phyloP scores from a whole-genome alignment of 1,284 basidiomycete species.

The Neolentinus lepideus region DNA sequence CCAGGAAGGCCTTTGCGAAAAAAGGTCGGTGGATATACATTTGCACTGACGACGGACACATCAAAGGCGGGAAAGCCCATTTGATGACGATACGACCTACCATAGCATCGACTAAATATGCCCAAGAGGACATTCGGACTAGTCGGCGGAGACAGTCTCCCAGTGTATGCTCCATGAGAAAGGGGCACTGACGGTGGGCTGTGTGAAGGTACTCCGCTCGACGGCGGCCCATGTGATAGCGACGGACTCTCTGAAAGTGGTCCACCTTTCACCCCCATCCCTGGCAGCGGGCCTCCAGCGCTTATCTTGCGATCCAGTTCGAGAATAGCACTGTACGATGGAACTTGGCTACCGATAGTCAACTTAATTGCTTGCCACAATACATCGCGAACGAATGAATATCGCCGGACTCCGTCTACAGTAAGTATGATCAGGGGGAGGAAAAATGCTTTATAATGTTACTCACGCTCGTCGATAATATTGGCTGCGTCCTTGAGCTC shows the following conservation, averaged over 20 bases:
- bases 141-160: no score
- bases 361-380: constrained; percentile 40
- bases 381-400: constrained; percentile 44
- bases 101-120: not conserved
- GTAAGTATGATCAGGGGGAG: not conserved
- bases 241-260: not conserved
- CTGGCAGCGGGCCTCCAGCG: not conserved
- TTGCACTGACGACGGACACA: no score
- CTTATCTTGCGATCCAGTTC: constrained; percentile 45
- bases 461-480: constrained; percentile 4
- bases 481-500: constrained; percentile 3
- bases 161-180: no score
- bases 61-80: no score
- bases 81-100: not conserved
- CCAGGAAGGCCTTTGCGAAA: not conserved
- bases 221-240: not conserved
- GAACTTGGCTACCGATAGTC: constrained; percentile 47
- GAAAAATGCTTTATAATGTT: not conserved
- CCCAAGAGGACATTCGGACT: not conserved
- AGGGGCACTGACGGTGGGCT: no score
- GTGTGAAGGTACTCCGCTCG: no score
- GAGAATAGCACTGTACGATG: constrained; percentile 60
- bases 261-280: not conserved
- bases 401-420: not conserved
- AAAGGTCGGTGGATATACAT: not conserved